phyloP scores from a whole-genome alignment of 2,329 filamentous ascomycete species.

The Cadophora luteo-olivacea region DNA sequence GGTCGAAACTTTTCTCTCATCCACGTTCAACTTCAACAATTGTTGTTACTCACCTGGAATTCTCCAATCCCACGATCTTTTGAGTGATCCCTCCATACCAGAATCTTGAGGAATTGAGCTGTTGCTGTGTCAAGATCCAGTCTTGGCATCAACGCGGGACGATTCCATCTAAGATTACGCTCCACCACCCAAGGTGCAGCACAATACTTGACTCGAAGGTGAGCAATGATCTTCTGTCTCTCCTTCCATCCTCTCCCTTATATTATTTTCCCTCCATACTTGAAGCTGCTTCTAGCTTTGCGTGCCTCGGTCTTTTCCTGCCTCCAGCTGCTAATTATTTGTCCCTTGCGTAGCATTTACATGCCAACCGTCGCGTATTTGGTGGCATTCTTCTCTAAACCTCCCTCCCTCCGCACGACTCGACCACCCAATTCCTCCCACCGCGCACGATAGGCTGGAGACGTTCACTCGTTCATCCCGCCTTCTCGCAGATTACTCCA shows the following conservation, averaged over 20 bases:
- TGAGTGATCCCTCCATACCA: constrained; percentile 17
- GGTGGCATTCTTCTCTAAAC: constrained; percentile 38
- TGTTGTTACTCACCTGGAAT: constrained; percentile 20
- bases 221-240: constrained; percentile 20
- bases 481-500: constrained; percentile 35
- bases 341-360: constrained; percentile 43
- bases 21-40: constrained; percentile 19
- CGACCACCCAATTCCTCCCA: constrained; percentile 34
- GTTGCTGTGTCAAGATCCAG: constrained; percentile 24
- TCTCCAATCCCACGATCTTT: constrained; percentile 29
- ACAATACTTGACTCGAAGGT: constrained; percentile 31
- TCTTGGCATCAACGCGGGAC: constrained; percentile 26
- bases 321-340: constrained; percentile 37
- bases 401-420: constrained; percentile 23
- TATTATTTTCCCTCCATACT: constrained; percentile 15
- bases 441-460: constrained; percentile 42
- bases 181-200: constrained; percentile 28
- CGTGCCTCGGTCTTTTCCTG: constrained; percentile 9
- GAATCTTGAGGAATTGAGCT: constrained; percentile 22
- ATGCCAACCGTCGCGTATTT: constrained; percentile 45
- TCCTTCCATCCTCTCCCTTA: neutral
- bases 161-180: constrained; percentile 36
- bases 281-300: constrained; percentile 1
- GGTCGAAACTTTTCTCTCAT: constrained; percentile 19
- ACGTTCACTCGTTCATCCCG: constrained; percentile 48